phyloP scores from a whole-genome alignment of 371 early-diverging fungal genomes.

The Haplosporangium sp. region DNA sequence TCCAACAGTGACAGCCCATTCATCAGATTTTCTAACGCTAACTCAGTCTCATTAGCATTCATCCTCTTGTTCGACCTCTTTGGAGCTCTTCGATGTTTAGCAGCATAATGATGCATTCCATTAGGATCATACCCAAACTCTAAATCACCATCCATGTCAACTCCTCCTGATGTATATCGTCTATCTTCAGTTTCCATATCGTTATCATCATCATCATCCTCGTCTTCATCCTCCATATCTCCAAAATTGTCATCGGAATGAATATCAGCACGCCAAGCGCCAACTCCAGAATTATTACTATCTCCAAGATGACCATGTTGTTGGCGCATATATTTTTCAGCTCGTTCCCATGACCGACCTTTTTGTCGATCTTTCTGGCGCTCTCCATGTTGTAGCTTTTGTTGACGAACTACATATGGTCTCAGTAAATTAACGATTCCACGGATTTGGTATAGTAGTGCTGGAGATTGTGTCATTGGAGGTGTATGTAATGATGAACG shows the following conservation, averaged over 20 bases:
- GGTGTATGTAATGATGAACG: conserved; percentile 22
- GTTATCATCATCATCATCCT: conserved; percentile 40
- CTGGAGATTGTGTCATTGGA: conserved; percentile 19
- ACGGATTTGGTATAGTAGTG: conserved; percentile 41
- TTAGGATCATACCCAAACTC: conserved; percentile 14
- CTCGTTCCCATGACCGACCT: conserved; percentile 49
- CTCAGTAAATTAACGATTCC: conserved; percentile 42
- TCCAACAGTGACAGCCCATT: conserved; percentile 48
- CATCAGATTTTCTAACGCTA: conserved; percentile 44
- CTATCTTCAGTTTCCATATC: conserved; percentile 41
- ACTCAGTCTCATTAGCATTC: conserved; percentile 49
- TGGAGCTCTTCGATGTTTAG: not conserved
- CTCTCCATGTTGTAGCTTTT: conserved; percentile 38
- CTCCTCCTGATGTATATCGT: not conserved
- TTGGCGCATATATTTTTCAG: conserved; percentile 48
- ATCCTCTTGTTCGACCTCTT: conserved; percentile 18
- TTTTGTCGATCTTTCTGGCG: conserved; percentile 40
- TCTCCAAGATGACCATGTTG: conserved; percentile 8
- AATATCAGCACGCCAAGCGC: conserved; percentile 31
- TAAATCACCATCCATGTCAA: conserved; percentile 30
- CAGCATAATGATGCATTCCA: not conserved
- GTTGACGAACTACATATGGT: conserved; percentile 51
- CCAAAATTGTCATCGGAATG: conserved; percentile 42
- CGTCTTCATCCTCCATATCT: conserved; percentile 47
- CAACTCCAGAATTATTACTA: not conserved